These are phyloP conservation scores for Auxenochlorella pyrenoidosa DNA, from an alignment of 139 green algal species.

Conservation along the genomic window DNA sequence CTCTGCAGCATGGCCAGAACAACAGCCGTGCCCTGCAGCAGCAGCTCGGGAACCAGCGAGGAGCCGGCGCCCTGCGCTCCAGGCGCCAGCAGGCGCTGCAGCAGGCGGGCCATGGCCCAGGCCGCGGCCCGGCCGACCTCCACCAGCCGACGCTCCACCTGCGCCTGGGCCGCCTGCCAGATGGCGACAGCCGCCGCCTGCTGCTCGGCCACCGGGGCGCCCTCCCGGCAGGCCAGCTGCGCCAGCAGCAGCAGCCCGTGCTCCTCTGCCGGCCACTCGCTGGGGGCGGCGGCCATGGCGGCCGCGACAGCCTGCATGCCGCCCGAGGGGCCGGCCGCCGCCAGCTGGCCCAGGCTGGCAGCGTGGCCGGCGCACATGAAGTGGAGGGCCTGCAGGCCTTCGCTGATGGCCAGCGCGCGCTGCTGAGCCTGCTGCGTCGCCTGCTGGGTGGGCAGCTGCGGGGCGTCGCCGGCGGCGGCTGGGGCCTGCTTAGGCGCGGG, in stretches of 20 bases:
- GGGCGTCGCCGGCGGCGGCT: no score
- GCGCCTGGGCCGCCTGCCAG: slow-evolving; percentile 18
- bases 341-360: slow-evolving; percentile 15
- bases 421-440: neutral
- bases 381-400: slow-evolving; percentile 16
- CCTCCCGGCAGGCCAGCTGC: slow-evolving; percentile 24
- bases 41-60: slow-evolving; percentile 1
- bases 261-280: neutral
- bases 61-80: neutral
- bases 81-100: slow-evolving; percentile 13
- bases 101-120: slow-evolving; percentile 16
- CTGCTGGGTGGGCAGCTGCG: neutral
- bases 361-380: slow-evolving; percentile 7
- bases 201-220: neutral
- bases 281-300: neutral
- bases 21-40: slow-evolving; percentile 4
- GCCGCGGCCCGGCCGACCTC: slow-evolving; percentile 8
- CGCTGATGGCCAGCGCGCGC: neutral
- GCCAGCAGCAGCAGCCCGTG: slow-evolving; percentile 22
- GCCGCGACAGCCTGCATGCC: neutral
- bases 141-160: slow-evolving; percentile 10
- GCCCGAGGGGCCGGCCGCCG: neutral
- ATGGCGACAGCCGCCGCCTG: slow-evolving; percentile 16
- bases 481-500: no score
- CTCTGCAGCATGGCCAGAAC: slow-evolving; percentile 31